phyloP scores from a whole-genome alignment of 2,329 filamentous ascomycete genomes.

The Fusarium armeniacum region DNA sequence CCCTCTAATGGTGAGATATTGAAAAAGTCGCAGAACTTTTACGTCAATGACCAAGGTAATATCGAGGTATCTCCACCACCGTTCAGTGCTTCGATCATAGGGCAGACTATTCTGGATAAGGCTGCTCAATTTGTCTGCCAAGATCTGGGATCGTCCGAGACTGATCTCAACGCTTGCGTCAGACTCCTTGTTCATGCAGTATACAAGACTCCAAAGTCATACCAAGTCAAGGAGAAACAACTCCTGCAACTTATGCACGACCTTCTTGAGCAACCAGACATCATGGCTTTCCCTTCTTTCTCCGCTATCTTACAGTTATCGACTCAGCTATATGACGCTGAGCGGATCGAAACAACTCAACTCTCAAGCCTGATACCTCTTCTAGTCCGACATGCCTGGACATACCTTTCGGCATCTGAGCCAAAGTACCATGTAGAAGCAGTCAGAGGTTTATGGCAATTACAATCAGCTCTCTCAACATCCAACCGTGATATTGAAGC shows the following conservation, averaged over 20 bases:
- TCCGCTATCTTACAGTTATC: slow-evolving; percentile 71
- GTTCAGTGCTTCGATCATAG: slow-evolving; percentile 67
- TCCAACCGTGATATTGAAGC: slow-evolving; percentile 83
- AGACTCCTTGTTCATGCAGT: slow-evolving; percentile 71
- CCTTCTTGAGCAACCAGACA: slow-evolving; percentile 58
- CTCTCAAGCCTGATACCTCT: slow-evolving; percentile 74
- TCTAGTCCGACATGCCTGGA: slow-evolving; percentile 82
- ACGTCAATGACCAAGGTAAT: slow-evolving; percentile 77
- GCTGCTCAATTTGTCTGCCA: slow-evolving; percentile 66
- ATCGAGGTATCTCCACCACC: slow-evolving; percentile 73
- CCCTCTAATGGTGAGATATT: slow-evolving; percentile 65
- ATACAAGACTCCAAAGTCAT: slow-evolving; percentile 63
- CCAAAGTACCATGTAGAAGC: slow-evolving; percentile 97
- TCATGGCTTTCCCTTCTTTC: slow-evolving; percentile 67
- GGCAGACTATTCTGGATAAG: slow-evolving; percentile 75
- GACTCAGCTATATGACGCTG: slow-evolving; percentile 68
- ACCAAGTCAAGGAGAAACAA: slow-evolving; percentile 60
- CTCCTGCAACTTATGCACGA: slow-evolving; percentile 66
- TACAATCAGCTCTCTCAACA: slow-evolving; percentile 79
- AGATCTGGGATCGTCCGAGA: slow-evolving; percentile 58
- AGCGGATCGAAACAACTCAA: slow-evolving; percentile 65
- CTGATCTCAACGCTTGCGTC: slow-evolving; percentile 69
- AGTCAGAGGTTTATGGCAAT: slow-evolving; percentile 85
- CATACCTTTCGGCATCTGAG: slow-evolving; percentile 81
- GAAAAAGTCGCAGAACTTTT: slow-evolving; percentile 74